Evolutionary conservation across 805 yeast species (phyloP).

Genomic region (Spathaspora arborariae): DNA sequence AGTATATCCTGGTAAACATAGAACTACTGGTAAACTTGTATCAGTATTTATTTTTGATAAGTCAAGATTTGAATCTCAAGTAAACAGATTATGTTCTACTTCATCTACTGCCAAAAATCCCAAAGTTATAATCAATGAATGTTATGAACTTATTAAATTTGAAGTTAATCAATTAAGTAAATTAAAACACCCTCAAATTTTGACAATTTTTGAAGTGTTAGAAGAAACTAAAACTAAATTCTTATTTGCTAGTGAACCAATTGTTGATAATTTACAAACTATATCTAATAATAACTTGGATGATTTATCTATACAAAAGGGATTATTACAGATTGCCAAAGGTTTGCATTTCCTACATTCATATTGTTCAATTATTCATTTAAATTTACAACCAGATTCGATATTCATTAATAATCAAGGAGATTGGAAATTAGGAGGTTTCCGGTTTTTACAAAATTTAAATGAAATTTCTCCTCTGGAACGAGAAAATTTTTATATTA

Average conservation of each 20-base stretch:
- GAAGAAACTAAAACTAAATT: slow-evolving; percentile 81
- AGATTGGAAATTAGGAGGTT: slow-evolving; percentile 91
- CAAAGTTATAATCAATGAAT: slow-evolving; percentile 54
- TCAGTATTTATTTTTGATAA: slow-evolving; percentile 89
- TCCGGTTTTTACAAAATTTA: slow-evolving; percentile 46
- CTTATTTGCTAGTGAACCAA: slow-evolving; percentile 80
- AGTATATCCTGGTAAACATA: slow-evolving; percentile 78
- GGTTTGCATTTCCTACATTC: slow-evolving; percentile 82
- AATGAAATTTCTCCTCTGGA: slow-evolving; percentile 46
- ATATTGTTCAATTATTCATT: slow-evolving; percentile 68
- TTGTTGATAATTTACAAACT: slow-evolving; percentile 52
- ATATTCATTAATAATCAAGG: slow-evolving; percentile 76
- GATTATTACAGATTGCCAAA: slow-evolving; percentile 71
- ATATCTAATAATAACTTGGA: slow-evolving; percentile 43
- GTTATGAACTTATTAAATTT: slow-evolving; percentile 57
- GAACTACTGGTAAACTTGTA: slow-evolving; percentile 54
- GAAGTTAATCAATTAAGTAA: slow-evolving; percentile 74
- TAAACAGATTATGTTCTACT: slow-evolving; percentile 36
- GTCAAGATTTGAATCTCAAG: slow-evolving; percentile 58
- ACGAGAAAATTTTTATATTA: slow-evolving; percentile 57
- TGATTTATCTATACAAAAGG: slow-evolving; percentile 74
- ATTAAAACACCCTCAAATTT: slow-evolving; percentile 83
- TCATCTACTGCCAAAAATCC: slow-evolving; percentile 37
- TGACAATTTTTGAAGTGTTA: slow-evolving; percentile 81
- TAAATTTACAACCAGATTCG: slow-evolving; percentile 74